Percentiles rank a stretch among this genome's conserved stretches.
Conservation (phyloP, 176 grass and related monocot genomes). For the Oryza longistaminata region DNA sequence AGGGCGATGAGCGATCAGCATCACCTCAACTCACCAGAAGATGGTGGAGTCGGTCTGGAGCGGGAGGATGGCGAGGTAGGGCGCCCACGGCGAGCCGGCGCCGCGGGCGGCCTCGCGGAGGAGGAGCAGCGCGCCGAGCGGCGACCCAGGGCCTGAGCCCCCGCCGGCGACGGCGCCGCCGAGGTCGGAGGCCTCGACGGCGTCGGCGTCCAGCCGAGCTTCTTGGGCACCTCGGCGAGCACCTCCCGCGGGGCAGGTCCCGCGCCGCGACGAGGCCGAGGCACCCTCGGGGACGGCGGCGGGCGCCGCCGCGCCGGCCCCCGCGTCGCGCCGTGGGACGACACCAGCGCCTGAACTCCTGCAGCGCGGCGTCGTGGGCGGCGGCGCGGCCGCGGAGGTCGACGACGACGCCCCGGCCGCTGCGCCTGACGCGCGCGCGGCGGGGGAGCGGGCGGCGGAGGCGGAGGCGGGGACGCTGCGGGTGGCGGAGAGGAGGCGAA, state of each 20-base stretch:
- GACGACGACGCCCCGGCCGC: neutral
- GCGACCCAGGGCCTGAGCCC: conserved; percentile 71
- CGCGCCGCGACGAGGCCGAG: conserved; percentile 40
- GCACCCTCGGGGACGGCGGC: conserved; percentile 62
- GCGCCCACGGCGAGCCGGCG: conserved; percentile 69
- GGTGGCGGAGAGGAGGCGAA: neutral
- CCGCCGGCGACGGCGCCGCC: conserved; percentile 47
- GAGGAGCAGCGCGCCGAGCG: conserved; percentile 77
- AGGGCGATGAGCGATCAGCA: neutral
- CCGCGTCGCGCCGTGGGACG: conserved; percentile 42
- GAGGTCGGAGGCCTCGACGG: conserved; percentile 69
- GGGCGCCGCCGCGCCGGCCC: conserved; percentile 50
- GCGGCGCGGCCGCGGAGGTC: neutral
- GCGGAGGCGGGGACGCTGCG: conserved; percentile 10
- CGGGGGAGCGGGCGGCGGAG: neutral
- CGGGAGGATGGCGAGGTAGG: conserved; percentile 81
- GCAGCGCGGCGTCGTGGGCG: conserved; percentile 48
- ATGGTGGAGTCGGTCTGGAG: conserved; percentile 78
- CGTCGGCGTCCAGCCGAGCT: conserved; percentile 87
- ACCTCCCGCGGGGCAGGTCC: conserved; percentile 69
- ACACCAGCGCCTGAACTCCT: conserved; percentile 70
- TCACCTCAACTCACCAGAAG: conserved; percentile 70
- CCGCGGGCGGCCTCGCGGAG: conserved; percentile 63
- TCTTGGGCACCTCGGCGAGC: conserved; percentile 81
- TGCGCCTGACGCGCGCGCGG: conserved; percentile 16